Evolutionary conservation across 192 early-diverging fungal species (phyloP), one percentile per base, ranked within the genome.

Genomic region (Diversispora epigaea): DNA sequence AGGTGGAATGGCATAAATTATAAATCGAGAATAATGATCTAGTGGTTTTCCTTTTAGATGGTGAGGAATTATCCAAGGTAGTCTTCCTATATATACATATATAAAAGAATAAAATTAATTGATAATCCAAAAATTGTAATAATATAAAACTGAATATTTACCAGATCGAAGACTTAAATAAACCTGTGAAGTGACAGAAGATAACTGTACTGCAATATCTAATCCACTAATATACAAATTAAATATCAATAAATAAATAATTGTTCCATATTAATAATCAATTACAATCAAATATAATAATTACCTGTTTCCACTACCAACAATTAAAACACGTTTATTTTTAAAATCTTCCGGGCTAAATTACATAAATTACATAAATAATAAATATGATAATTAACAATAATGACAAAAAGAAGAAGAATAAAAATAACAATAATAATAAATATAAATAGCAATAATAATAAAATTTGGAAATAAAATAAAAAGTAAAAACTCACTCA

Each of bases 131-230:
- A 69, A 3, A 85, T 84, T 14, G 80, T 79, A n/a, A 87, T 82
- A 6, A 80, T 19, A 40, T 46, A 63, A 32, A 32, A 32, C 2
- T 7, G 84, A 71, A 43, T 77, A 75, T 3, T 50, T 63, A 6
- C 78, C 81, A 49, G 75, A 83, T 39, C 86, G 79, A 14, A 81
- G 56, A 10, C 77, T 79, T 4, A 90, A 60, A 21, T 86, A 80
- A 14, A 90, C 86, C 55, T 84, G 77, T 7, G 82, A 84, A 17
- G 87, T 81, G 68, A 86, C 81, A 64, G 79, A 55, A 0, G 86
- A 86, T 14, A 90, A 72, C 64, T 90, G 87, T 6, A 85, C 84
- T 17, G 84, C 81, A 39, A 90, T 76, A 60, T 90, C 88, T 5
- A 85, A 81, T 3, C 82, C 87, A 64, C 84, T 86, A 50, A 50